These are phyloP conservation scores for Chiua virens DNA, from an alignment of 768 basidiomycete genomes.

Conservation along the genomic window DNA sequence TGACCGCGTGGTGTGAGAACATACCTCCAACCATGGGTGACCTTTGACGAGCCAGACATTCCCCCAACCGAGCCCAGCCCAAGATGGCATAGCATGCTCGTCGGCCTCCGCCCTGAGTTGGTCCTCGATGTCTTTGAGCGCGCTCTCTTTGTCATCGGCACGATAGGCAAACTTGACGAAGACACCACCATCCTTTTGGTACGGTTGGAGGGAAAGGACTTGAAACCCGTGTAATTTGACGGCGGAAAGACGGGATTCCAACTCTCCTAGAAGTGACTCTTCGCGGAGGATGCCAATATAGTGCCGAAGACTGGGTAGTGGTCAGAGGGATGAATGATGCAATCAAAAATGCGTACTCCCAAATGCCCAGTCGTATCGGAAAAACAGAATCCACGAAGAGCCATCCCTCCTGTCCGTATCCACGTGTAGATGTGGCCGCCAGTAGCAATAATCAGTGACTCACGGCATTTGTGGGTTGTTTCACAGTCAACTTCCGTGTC, in stretches of 20 bases:
- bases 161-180: slow-evolving; percentile 73
- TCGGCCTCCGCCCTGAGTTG: slow-evolving; percentile 44
- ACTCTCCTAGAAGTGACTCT: slow-evolving; percentile 51
- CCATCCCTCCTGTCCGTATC: slow-evolving; percentile 48
- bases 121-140: slow-evolving; percentile 49
- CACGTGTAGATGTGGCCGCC: slow-evolving; percentile 5
- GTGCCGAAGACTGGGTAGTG: slow-evolving; percentile 55
- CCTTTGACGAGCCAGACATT: slow-evolving; percentile 75
- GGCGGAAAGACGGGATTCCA: slow-evolving; percentile 49
- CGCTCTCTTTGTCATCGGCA: slow-evolving; percentile 36
- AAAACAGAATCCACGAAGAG: slow-evolving; percentile 79
- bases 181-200: slow-evolving; percentile 82
- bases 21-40: slow-evolving; percentile 77
- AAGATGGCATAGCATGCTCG: slow-evolving; percentile 59
- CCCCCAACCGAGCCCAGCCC: slow-evolving; percentile 52
- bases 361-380: slow-evolving; percentile 65
- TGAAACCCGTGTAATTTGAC: slow-evolving; percentile 59
- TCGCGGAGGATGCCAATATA: slow-evolving; percentile 61
- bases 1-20: slow-evolving; percentile 4
- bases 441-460: slow-evolving; percentile 13
- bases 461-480: slow-evolving; percentile 6
- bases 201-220: slow-evolving; percentile 61
- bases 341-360: slow-evolving; percentile 58
- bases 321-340: slow-evolving; percentile 1
- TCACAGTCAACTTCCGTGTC: slow-evolving; percentile 7